Evolutionary conservation across 352 stramenopile genomes (phyloP).

Genomic region (Nothophytophthora sp.): DNA sequence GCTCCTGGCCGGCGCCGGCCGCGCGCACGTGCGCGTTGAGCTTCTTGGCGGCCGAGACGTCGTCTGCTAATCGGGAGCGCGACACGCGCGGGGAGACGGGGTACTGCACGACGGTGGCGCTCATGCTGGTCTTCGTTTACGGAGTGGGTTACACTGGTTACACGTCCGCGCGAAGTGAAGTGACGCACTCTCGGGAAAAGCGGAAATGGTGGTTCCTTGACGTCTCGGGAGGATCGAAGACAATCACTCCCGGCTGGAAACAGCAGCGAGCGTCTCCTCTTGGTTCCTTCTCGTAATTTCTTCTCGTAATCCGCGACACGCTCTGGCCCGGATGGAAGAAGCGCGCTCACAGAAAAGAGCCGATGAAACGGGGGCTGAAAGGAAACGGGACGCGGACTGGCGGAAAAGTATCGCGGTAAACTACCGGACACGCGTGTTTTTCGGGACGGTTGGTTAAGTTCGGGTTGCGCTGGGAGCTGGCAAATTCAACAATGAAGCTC

Average conservation of each 20-base stretch:
- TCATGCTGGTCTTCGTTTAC: too few species aligned
- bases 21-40: constrained; percentile 42
- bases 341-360: constrained; percentile 21
- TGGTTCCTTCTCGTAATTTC: constrained; percentile 26
- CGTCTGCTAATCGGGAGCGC: constrained; percentile 50
- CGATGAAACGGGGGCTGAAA: constrained; percentile 25
- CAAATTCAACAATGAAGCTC: constrained; percentile 72
- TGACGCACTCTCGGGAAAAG: constrained; percentile 21
- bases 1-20: constrained; percentile 38
- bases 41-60: constrained; percentile 72
- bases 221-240: too few species aligned
- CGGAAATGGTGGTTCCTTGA: constrained; percentile 26
- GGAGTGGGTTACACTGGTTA: too few species aligned
- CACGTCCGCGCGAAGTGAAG: too few species aligned
- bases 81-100: constrained; percentile 55
- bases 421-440: constrained; percentile 8
- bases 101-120: constrained; percentile 82
- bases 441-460: constrained; percentile 2
- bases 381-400: constrained; percentile 3
- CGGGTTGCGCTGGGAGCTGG: constrained; percentile 4
- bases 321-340: constrained; percentile 27
- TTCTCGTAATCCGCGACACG: constrained; percentile 5
- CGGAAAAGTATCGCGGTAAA: constrained; percentile 2
- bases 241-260: too few species aligned
- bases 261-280: constrained; percentile 7